Evolutionary conservation across 1,284 basidiomycete genomes (phyloP), one percentile per base, ranked within the genome.

Genomic region (Thecaphora frezii): DNA sequence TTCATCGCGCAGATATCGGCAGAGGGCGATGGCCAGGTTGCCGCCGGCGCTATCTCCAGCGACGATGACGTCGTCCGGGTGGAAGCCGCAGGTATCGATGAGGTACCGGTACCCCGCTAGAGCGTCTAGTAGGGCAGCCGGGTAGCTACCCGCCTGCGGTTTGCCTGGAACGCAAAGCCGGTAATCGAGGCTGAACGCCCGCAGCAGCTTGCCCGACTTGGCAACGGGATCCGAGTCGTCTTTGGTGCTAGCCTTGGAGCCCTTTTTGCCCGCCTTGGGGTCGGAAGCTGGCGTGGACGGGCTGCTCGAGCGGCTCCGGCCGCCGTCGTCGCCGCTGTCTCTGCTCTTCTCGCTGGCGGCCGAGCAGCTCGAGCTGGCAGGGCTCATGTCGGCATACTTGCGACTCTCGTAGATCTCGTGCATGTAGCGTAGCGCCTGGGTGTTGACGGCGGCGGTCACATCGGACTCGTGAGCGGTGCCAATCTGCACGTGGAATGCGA

Each of bases 21-120:
- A 77, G 37, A 80, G 62, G 0, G 86, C 85, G 2, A 88, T 81
- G 0, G 84, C 85, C 2, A 89, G 81, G 71, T 89, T 88, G 0
- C 86, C 88, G 2, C 88, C 88, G 0, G 88, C 87, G 40, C 84
- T 86, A 72, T 89, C 88, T 19, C 88, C 88, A 8, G 84, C 83
- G 24, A 89, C 69, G 28, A 87, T 74, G 48, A 89, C 84, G 68
- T 86, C 86, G 56, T 81, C 81, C 9, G 72, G 66, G 13, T 52
- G 28, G 40, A 77, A 77, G 14, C 65, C 62, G 10, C 70, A 62
- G 9, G 54, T 44, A 9, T 63, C 54, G 14, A 71, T 59, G 10
- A 78, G 56, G 50, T 78, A 77, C 12, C 69, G 51, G 46, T 75
- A 78, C 23, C 68, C 72, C 22, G 69, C 58, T 1, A 78, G 51